phyloP scores from a whole-genome alignment of 2,329 filamentous ascomycete species.

The Talaromyces sp. region DNA sequence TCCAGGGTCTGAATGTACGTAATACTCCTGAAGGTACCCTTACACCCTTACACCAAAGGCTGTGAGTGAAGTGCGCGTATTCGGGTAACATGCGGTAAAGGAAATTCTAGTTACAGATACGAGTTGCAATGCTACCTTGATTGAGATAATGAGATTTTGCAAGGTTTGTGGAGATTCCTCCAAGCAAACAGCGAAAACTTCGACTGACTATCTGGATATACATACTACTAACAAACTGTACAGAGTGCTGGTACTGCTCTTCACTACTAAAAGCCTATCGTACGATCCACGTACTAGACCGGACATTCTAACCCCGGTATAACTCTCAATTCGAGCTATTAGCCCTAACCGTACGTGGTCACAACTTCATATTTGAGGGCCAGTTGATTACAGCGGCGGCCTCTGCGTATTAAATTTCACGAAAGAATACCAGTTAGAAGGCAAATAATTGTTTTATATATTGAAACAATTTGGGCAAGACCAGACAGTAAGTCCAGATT shows the following conservation, averaged over 20 bases:
- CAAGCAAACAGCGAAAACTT: no score
- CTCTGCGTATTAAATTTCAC: not conserved
- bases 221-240: not conserved
- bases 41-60: no score
- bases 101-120: no score
- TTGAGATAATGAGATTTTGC: no score
- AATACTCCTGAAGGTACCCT: no score
- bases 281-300: not conserved
- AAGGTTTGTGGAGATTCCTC: no score
- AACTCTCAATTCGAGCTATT: not conserved
- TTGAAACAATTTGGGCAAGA: not conserved
- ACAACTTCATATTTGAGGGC: not conserved
- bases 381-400: not conserved
- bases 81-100: no score
- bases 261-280: not conserved
- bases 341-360: not conserved
- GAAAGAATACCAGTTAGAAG: not conserved
- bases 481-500: not conserved
- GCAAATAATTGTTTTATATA: not conserved
- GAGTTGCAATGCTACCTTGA: no score
- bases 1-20: no score
- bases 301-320: not conserved
- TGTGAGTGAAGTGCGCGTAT: no score
- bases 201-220: no score
- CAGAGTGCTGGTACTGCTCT: not conserved